Conservation (phyloP, 139 green algal species). For the Cymbomonas tetramitiformis region DNA sequence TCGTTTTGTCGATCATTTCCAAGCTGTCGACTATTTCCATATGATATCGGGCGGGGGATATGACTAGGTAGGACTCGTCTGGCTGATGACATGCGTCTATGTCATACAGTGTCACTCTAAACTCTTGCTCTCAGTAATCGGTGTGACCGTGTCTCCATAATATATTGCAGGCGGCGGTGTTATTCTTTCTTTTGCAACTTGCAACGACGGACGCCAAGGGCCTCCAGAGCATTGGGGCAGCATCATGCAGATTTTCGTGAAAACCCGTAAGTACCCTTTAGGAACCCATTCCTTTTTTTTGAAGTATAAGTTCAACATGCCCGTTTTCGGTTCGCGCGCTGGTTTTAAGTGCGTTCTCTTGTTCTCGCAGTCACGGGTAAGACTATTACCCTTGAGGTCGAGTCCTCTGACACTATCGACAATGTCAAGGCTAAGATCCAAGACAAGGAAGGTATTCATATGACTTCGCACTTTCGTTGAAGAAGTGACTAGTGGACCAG, state of each 20-base stretch:
- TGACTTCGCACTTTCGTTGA: too few species aligned
- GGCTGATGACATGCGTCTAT: too few species aligned
- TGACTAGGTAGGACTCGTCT: too few species aligned
- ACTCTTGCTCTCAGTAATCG: too few species aligned
- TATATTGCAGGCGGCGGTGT: too few species aligned
- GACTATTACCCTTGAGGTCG: slow-evolving; percentile 49
- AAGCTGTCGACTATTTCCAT: too few species aligned
- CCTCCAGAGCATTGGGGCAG: neutral
- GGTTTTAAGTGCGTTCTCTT: neutral
- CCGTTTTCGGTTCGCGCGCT: neutral
- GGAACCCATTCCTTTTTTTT: neutral
- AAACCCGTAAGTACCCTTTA: slow-evolving; percentile 4
- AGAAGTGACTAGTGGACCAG: too few species aligned
- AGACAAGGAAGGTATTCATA: slow-evolving; percentile 78
- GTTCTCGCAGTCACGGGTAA: slow-evolving; percentile 42
- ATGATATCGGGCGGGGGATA: too few species aligned
- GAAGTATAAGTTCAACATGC: neutral
- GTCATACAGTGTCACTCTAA: too few species aligned
- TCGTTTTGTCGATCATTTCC: too few species aligned
- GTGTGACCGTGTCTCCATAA: too few species aligned
- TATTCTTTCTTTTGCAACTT: too few species aligned
- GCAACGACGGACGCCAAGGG: neutral
- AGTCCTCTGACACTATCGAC: slow-evolving; percentile 45
- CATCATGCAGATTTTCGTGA: slow-evolving; percentile 16
- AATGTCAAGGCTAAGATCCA: slow-evolving; percentile 92